These are phyloP conservation scores for Termitomyces sp. DNA, from an alignment of 768 basidiomycete species.

Conservation along the genomic window DNA sequence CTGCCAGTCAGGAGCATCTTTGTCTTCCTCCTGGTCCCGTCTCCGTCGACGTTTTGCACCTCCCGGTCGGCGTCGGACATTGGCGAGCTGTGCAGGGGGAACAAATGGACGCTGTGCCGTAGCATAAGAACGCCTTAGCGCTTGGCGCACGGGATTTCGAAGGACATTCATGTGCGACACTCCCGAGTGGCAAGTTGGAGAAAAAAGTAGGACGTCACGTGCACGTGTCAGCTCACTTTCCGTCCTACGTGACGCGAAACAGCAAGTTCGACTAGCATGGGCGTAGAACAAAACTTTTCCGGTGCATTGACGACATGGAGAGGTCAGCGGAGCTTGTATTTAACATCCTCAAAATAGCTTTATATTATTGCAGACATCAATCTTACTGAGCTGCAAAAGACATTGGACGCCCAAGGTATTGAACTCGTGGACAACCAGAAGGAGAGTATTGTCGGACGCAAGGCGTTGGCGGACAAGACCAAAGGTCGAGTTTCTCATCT, in stretches of 20 bases:
- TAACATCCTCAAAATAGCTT: not conserved
- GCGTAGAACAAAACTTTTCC: conserved; percentile 80
- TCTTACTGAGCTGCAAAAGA: conserved; percentile 87
- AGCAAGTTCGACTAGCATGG: conserved; percentile 13
- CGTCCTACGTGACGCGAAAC: conserved; percentile 1
- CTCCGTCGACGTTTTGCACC: conserved; percentile 14
- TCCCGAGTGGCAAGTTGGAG: not conserved
- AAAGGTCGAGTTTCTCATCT: conserved; percentile 55
- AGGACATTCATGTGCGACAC: conserved; percentile 20
- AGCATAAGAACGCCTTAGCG: conserved; percentile 17
- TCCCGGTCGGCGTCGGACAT: conserved; percentile 5
- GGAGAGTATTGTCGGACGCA: conserved; percentile 90
- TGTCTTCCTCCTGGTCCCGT: conserved; percentile 10
- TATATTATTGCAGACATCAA: conserved; percentile 60
- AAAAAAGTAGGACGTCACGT: conserved; percentile 18
- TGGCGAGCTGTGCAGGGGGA: conserved; percentile 26
- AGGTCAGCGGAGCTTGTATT: conserved; percentile 38
- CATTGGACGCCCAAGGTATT: conserved; percentile 85
- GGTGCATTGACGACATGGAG: conserved; percentile 90
- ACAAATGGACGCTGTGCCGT: conserved; percentile 23
- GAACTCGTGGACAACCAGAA: conserved; percentile 99
- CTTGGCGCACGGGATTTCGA: conserved; percentile 17
- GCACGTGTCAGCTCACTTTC: conserved; percentile 12
- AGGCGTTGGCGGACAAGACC: conserved; percentile 91
- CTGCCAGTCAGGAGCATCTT: conserved; percentile 7